Percentiles rank a stretch among this genome's conserved stretches.
Conservation (phyloP, 208 protist genomes). For the Strigomonas galati region DNA sequence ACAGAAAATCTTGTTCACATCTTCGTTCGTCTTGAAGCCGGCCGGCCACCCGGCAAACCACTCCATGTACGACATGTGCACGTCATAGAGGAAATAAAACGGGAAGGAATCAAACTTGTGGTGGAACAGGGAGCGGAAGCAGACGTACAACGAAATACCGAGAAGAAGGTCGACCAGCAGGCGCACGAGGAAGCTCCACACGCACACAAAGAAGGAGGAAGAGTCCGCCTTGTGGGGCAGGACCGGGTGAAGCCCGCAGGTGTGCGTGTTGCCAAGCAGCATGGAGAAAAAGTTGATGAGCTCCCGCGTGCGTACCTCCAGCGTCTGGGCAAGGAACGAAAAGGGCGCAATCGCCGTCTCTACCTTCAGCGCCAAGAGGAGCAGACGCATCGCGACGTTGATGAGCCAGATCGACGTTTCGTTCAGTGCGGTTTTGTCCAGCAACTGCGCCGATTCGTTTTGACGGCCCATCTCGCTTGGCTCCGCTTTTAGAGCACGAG, state of each 20-base stretch:
- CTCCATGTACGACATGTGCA: constrained; percentile 83
- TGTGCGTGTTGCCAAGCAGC: constrained; percentile 34
- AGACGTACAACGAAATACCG: constrained; percentile 25
- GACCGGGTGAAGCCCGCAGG: constrained; percentile 78
- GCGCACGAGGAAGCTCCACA: constrained; percentile 50
- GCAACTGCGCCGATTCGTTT: background rate
- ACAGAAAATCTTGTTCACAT: constrained; percentile 85
- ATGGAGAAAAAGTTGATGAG: constrained; percentile 61
- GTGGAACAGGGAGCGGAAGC: constrained; percentile 41
- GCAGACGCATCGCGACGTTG: constrained; percentile 23
- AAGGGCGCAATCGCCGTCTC: constrained; percentile 26
- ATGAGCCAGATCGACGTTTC: constrained; percentile 2
- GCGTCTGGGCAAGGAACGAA: constrained; percentile 30
- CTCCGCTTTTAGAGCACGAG: background rate
- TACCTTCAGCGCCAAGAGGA: constrained; percentile 24
- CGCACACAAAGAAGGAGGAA: constrained; percentile 46
- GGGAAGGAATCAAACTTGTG: constrained; percentile 31
- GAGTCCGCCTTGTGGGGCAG: constrained; percentile 51
- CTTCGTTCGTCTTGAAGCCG: constrained; percentile 93
- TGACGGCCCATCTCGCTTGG: constrained; percentile 12
- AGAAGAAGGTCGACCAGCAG: constrained; percentile 66
- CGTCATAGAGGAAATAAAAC: constrained; percentile 59
- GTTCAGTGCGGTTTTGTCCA: background rate
- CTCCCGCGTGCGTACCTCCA: constrained; percentile 57
- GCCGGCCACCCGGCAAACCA: constrained; percentile 93